Percentiles rank a stretch among this genome's conserved stretches.
phyloP scores from a whole-genome alignment of 2,329 filamentous ascomycete species.

The Diaporthe citriasiana region DNA sequence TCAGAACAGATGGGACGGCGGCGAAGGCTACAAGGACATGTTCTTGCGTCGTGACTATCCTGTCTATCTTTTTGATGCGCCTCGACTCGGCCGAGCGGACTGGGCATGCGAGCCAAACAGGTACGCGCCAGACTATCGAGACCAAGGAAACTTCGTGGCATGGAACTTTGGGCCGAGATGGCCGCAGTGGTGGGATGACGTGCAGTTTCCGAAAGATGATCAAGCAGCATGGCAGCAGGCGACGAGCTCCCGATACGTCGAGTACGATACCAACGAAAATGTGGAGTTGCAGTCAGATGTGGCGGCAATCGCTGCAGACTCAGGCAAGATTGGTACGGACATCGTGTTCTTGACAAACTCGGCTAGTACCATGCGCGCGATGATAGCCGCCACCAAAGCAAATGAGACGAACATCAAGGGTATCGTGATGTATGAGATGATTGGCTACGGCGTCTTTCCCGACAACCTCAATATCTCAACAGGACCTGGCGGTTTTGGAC shows the following conservation, averaged over 20 bases:
- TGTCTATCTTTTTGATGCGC: conserved; percentile 56
- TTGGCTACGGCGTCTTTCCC: neutral
- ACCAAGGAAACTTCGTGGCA: conserved; percentile 53
- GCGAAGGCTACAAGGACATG: conserved; percentile 57
- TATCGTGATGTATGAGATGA: conserved; percentile 47
- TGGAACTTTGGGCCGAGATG: conserved; percentile 55
- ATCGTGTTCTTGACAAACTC: conserved; percentile 2
- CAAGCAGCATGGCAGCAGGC: conserved; percentile 52
- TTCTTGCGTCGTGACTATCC: conserved; percentile 54
- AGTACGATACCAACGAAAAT: neutral
- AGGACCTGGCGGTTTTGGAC: neutral
- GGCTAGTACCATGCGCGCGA: neutral
- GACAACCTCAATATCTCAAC: neutral
- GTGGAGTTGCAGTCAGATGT: neutral
- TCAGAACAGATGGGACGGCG: conserved; percentile 56
- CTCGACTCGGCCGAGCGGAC: conserved; percentile 54
- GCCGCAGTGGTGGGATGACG: conserved; percentile 51
- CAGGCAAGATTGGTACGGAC: neutral
- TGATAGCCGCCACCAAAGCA: conserved; percentile 48
- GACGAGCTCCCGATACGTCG: neutral
- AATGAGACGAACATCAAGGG: conserved; percentile 55
- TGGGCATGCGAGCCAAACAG: conserved; percentile 52
- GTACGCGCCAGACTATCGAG: conserved; percentile 51
- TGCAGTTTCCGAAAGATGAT: conserved; percentile 53
- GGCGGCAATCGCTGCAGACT: neutral